These are phyloP conservation scores for Phoma sp. DNA, from an alignment of 2,329 filamentous ascomycete genomes.

Conservation along the genomic window DNA sequence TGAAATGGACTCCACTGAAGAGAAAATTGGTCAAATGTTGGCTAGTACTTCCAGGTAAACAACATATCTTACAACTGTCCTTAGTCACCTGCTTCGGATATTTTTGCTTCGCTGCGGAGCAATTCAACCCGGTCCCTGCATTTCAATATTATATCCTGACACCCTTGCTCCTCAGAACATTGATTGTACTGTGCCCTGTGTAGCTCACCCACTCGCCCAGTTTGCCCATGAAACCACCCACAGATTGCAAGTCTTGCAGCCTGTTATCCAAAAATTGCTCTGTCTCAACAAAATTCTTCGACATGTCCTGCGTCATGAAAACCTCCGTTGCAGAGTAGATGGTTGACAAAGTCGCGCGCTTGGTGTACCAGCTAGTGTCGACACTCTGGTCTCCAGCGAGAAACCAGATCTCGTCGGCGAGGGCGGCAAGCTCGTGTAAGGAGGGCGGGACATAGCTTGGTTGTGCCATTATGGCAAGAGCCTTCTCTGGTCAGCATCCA, in stretches of 20 bases:
- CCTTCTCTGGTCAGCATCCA: conserved; percentile 56
- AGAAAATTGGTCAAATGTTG: no score
- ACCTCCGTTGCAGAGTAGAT: conserved; percentile 79
- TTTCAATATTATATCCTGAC: conserved; percentile 66
- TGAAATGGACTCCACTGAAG: no score
- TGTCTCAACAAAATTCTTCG: conserved; percentile 75
- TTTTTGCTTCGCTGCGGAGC: no score
- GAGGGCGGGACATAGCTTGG: conserved; percentile 78
- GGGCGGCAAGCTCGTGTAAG: conserved; percentile 75
- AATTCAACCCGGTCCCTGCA: no score
- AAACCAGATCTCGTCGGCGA: conserved; percentile 93
- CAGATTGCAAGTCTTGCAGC: conserved; percentile 68
- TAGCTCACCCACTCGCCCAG: conserved; percentile 82
- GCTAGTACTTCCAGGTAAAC: no score
- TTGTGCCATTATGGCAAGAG: conserved; percentile 87
- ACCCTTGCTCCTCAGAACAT: conserved; percentile 86
- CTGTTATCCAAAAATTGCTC: conserved; percentile 79
- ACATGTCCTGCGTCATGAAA: conserved; percentile 91
- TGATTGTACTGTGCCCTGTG: conserved; percentile 76
- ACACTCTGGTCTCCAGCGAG: conserved; percentile 82
- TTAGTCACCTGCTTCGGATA: no score
- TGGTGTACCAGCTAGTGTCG: conserved; percentile 87
- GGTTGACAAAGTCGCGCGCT: conserved; percentile 65
- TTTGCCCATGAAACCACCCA: conserved; percentile 68
- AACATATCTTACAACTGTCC: neutral